Conservation (phyloP, 306 rosid genomes). For the Prunus fruticosa region DNA sequence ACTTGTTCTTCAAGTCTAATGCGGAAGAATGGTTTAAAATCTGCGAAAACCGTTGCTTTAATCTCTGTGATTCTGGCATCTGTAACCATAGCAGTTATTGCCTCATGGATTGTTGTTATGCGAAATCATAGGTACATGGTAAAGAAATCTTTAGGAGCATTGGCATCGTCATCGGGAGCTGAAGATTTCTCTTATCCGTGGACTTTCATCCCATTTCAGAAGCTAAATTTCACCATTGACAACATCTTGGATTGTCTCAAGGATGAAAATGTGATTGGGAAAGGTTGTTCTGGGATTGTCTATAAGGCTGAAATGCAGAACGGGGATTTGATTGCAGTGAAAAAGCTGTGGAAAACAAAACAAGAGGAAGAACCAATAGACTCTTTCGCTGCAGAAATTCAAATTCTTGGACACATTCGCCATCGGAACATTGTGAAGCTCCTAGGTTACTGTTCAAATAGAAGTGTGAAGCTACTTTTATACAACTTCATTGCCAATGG, state of each 20-base stretch:
- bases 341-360: constrained; percentile 90
- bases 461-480: constrained; percentile 86
- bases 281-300: constrained; percentile 88
- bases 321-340: constrained; percentile 86
- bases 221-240: constrained; percentile 72
- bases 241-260: constrained; percentile 86
- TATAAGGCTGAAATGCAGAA: constrained; percentile 76
- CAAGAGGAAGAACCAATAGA: constrained; percentile 80
- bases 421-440: constrained; percentile 92
- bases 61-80: constrained; percentile 57
- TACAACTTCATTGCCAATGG: constrained; percentile 93
- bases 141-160: constrained; percentile 45
- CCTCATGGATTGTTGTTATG: constrained; percentile 68
- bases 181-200: constrained; percentile 99
- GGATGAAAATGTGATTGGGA: constrained; percentile 87
- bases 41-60: constrained; percentile 62
- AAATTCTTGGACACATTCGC: constrained; percentile 93
- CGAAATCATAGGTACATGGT: constrained; percentile 52
- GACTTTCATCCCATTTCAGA: constrained; percentile 97
- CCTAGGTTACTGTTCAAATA: constrained; percentile 88
- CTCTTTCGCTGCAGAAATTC: constrained; percentile 92
- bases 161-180: constrained; percentile 47
- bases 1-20: constrained; percentile 71
- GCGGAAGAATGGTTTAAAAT: constrained; percentile 50
- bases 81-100: constrained; percentile 54